phyloP scores from a whole-genome alignment of 148 eudicot species.

The Gaultheria prostrata region DNA sequence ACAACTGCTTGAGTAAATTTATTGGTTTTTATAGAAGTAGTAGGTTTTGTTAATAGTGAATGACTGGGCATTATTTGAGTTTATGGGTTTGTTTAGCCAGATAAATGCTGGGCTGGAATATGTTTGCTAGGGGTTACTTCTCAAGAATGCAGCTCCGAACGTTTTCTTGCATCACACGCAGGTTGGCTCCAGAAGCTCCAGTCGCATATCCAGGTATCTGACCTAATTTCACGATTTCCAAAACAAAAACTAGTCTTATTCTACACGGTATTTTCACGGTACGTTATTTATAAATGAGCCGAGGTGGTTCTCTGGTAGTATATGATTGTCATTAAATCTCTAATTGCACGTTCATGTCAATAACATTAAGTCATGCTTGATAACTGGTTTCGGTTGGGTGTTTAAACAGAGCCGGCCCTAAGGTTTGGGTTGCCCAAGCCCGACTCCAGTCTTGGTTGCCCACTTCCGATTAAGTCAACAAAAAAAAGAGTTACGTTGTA shows the following conservation, averaged over 20 bases:
- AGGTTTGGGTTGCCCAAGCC: too few relatives aligned
- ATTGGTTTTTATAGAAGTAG: neutral
- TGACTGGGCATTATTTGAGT: slow-evolving; percentile 13
- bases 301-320: neutral
- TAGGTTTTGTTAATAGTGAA: neutral
- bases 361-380: neutral
- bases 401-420: too few relatives aligned
- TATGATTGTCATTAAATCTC: neutral
- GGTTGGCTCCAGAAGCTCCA: slow-evolving; percentile 66
- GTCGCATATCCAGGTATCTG: slow-evolving; percentile 63
- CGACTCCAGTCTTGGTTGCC: too few relatives aligned
- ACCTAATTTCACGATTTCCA: neutral
- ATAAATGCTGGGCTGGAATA: slow-evolving; percentile 91
- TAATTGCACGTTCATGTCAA: neutral
- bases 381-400: neutral
- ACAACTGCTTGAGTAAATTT: neutral
- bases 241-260: neutral
- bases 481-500: too few relatives aligned
- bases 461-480: too few relatives aligned
- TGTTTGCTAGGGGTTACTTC: slow-evolving; percentile 84
- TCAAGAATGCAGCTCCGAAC: slow-evolving; percentile 64
- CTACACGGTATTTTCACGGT: neutral
- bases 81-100: slow-evolving; percentile 59
- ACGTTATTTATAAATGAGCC: neutral
- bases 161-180: slow-evolving; percentile 65